Evolutionary conservation across 1,284 basidiomycete genomes (phyloP).

Genomic region (Boletus nobilissimus): DNA sequence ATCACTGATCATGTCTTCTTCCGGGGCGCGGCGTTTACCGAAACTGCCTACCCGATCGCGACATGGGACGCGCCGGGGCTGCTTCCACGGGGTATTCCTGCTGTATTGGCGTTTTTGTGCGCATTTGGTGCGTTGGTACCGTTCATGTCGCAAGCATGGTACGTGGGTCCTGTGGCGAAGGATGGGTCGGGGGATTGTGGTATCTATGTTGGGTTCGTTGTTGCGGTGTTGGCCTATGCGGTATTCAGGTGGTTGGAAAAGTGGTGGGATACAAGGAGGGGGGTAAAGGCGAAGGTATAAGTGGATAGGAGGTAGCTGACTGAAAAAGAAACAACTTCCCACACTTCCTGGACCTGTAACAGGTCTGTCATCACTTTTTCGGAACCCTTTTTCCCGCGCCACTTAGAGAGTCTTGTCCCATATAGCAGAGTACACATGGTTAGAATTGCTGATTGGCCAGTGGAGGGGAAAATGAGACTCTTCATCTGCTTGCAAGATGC

Average conservation of each 20-base stretch:
- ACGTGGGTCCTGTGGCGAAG: slow-evolving; percentile 58
- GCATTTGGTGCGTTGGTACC: slow-evolving; percentile 62
- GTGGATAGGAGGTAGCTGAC: not conserved
- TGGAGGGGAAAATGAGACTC: too few species aligned
- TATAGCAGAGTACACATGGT: too few species aligned
- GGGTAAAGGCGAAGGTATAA: slow-evolving; percentile 5
- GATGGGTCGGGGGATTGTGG: slow-evolving; percentile 67
- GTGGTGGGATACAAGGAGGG: slow-evolving; percentile 31
- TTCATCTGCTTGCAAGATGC: too few species aligned
- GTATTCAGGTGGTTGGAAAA: slow-evolving; percentile 54
- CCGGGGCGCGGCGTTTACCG: slow-evolving; percentile 51
- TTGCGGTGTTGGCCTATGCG: slow-evolving; percentile 53
- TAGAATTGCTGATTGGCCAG: too few species aligned
- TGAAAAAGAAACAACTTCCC: not conserved
- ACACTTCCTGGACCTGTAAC: not conserved
- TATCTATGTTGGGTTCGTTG: slow-evolving; percentile 59
- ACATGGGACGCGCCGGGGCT: slow-evolving; percentile 38
- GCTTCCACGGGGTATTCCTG: slow-evolving; percentile 48
- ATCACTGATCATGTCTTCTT: slow-evolving; percentile 69
- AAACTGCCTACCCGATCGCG: slow-evolving; percentile 36
- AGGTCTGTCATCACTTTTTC: too few species aligned
- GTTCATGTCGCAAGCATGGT: slow-evolving; percentile 71
- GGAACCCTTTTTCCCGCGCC: too few species aligned
- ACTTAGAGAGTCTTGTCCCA: too few species aligned
- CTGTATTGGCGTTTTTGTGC: slow-evolving; percentile 58